Conservation (phyloP, 78 protist genomes). For the Capsaspora owczarzaki region DNA sequence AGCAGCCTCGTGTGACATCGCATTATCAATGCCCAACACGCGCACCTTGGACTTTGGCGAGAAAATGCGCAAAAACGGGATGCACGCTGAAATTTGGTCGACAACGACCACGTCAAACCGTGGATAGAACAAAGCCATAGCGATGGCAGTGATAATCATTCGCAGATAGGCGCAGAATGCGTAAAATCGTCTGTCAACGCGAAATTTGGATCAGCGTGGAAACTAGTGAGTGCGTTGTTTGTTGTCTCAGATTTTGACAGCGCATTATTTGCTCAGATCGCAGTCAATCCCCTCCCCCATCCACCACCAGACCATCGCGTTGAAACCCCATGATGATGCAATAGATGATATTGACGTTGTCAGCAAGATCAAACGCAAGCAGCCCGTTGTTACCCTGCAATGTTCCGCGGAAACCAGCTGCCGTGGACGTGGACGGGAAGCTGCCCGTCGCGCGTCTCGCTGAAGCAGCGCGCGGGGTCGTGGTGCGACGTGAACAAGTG, state of each 20-base stretch:
- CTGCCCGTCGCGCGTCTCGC: constrained; percentile 77
- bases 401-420: constrained; percentile 17
- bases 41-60: too few species aligned
- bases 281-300: too few species aligned
- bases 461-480: constrained; percentile 75
- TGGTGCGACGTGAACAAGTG: constrained; percentile 83
- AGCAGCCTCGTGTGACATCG: too few species aligned
- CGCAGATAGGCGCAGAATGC: constrained; percentile 28
- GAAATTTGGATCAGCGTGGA: background rate
- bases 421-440: constrained; percentile 65
- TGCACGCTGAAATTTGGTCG: constrained; percentile 40
- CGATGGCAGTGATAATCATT: background rate
- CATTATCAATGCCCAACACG: too few species aligned
- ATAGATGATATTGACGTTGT: background rate
- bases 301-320: too few species aligned
- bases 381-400: background rate
- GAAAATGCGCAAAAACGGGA: constrained; percentile 30
- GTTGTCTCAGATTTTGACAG: too few species aligned
- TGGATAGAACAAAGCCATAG: background rate
- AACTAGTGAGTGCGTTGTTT: too few species aligned
- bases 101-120: constrained; percentile 17
- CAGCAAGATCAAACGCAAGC: background rate
- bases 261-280: too few species aligned
- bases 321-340: too few species aligned
- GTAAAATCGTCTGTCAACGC: constrained; percentile 12